Percentiles rank a stretch among this genome's conserved stretches.
These are phyloP conservation scores for Talaromyces sp. DNA, from an alignment of 2,329 filamentous ascomycete genomes.

Conservation along the genomic window DNA sequence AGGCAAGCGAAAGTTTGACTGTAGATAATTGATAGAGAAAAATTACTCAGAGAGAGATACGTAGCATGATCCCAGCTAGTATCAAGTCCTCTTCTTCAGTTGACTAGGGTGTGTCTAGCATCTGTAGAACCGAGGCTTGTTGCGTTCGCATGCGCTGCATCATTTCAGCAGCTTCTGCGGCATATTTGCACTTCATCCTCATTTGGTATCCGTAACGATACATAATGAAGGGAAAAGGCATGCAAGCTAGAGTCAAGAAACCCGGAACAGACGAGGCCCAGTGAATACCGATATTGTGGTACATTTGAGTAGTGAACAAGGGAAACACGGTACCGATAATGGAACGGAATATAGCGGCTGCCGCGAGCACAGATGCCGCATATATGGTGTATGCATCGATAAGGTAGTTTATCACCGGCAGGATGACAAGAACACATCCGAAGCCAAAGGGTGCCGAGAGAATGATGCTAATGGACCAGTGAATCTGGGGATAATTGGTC, in stretches of 20 bases:
- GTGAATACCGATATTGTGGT: constrained; percentile 38
- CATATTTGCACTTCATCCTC: constrained; percentile 36
- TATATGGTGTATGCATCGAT: constrained; percentile 37
- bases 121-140: not conserved
- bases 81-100: not conserved
- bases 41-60: not conserved
- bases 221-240: constrained; percentile 38
- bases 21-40: not conserved
- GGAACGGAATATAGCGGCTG: constrained; percentile 41
- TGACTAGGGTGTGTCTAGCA: constrained; percentile 13
- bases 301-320: constrained; percentile 42
- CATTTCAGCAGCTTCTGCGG: constrained; percentile 19
- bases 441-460: constrained; percentile 32
- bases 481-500: constrained; percentile 45
- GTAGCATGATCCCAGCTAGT: not conserved
- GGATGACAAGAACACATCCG: constrained; percentile 33
- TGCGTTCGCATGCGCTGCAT: constrained; percentile 16
- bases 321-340: constrained; percentile 43
- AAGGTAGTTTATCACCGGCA: constrained; percentile 36
- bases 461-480: constrained; percentile 33
- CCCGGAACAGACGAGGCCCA: constrained; percentile 41
- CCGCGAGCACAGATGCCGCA: constrained; percentile 35
- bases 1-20: not conserved
- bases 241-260: constrained; percentile 36
- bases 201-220: constrained; percentile 36